Evolutionary conservation across 805 yeast genomes (phyloP), one percentile per base, ranked within the genome.

Genomic region (Alloascoidea africana): DNA sequence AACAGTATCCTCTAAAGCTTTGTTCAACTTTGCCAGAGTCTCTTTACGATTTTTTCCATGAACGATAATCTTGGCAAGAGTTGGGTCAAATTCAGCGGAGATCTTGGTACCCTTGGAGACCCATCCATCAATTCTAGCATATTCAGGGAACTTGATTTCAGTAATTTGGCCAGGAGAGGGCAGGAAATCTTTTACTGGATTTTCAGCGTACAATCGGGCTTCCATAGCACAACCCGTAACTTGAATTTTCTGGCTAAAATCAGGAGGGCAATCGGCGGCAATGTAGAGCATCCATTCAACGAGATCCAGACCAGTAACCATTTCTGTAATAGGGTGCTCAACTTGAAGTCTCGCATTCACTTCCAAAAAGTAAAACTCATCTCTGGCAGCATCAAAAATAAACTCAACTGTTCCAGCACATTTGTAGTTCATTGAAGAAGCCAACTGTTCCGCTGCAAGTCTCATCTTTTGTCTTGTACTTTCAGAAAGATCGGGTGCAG

Each of bases 361-460:
- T 58, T 89, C 98, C 52, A 89, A 65, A 62, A 89, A 89, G 64
- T 89, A 89, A 56, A 89, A 91, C 54, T 79, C 91, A 54, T 87
- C 89, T 48, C 94, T 65, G 39, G 58, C 66, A 51, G 80, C 79
- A 54, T 91, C 97, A 53, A 83, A 89, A 50, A 89, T 87, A 55
- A 77, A 89, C 60, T 89, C 98, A 49, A 91, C 94, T 4, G 98
- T 89, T 57, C 97, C 98, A 32, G 97, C 98, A 60, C 95, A 76
- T 60, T 84, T 86, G 63, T 91, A 89, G 49, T 83, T 77, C 78
- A 91, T 74, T 17, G 79, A 62, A 2, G 86, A 61, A 35, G 79
- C 96, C 44, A 89, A 65, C 38, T 75, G 77, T 56, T 83, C 94
- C 33, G 96, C 84, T 33, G 96, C 89, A 38, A 65, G 63, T 59